Evolutionary conservation across 768 basidiomycete genomes (phyloP).

Genomic region (Tricholoma terreum): DNA sequence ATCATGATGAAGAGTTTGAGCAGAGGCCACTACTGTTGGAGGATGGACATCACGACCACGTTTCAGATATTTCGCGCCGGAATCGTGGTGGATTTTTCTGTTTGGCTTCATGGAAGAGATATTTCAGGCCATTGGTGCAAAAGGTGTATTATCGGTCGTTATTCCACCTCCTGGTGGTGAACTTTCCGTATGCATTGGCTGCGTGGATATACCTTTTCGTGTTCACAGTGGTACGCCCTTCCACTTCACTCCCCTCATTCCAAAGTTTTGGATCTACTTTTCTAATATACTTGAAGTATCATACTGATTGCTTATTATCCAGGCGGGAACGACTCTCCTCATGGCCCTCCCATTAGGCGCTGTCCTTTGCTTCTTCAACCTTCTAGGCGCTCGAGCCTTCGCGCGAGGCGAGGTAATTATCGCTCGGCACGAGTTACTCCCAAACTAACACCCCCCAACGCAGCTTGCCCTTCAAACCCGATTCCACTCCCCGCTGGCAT

Average conservation of each 20-base stretch:
- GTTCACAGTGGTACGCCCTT: constrained; percentile 68
- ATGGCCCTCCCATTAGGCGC: constrained; percentile 76
- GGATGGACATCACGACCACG: constrained; percentile 10
- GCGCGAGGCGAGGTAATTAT: constrained; percentile 63
- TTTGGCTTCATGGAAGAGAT: constrained; percentile 43
- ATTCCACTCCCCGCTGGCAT: constrained; percentile 67
- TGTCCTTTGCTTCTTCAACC: constrained; percentile 71
- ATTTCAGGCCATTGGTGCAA: constrained; percentile 60
- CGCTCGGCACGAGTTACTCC: background rate
- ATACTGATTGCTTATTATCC: background rate
- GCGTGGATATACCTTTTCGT: constrained; percentile 81
- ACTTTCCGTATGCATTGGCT: constrained; percentile 75
- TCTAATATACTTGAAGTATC: background rate
- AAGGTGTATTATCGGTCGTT: constrained; percentile 61
- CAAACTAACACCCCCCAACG: background rate
- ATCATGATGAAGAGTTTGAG: constrained; percentile 33
- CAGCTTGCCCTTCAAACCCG: constrained; percentile 65
- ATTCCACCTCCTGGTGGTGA: constrained; percentile 68
- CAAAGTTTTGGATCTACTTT: background rate
- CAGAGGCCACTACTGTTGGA: constrained; percentile 6
- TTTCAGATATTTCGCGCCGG: constrained; percentile 7
- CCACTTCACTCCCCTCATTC: background rate
- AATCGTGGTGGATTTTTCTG: constrained; percentile 28
- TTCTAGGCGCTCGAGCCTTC: constrained; percentile 70
- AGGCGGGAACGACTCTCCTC: constrained; percentile 81